Evolutionary conservation across 495 filamentous ascomycete genomes (phyloP).

Genomic region (Trichoderma erinaceum): DNA sequence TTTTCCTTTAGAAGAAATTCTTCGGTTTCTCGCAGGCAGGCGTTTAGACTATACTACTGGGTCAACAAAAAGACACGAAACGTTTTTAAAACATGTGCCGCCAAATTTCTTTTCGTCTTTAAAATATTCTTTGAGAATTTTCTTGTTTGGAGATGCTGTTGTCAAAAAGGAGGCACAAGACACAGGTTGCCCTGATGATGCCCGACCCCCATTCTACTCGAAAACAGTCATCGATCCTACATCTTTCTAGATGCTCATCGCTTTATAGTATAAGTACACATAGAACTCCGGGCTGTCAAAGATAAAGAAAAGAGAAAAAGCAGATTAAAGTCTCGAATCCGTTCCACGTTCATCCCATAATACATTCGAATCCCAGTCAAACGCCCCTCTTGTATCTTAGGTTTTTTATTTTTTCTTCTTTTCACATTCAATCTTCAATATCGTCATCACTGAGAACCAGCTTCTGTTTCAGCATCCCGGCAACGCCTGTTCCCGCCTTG

Average conservation of each 20-base stretch:
- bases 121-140: not conserved
- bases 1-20: too few relatives aligned
- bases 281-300: not conserved
- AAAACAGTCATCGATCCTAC: not conserved
- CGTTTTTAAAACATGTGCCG: not conserved
- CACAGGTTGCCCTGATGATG: not conserved
- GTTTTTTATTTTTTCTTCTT: not conserved
- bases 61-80: not conserved
- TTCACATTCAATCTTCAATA: conserved; percentile 67
- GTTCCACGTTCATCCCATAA: not conserved
- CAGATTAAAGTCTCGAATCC: not conserved
- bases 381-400: not conserved
- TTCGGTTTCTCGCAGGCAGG: not conserved
- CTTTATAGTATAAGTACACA: not conserved
- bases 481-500: conserved; percentile 23
- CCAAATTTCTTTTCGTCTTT: not conserved
- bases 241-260: not conserved
- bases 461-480: conserved; percentile 49
- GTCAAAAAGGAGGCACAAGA: not conserved
- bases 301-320: not conserved
- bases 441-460: conserved; percentile 89
- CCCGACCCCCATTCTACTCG: not conserved
- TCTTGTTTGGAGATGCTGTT: not conserved
- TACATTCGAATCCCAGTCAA: not conserved
- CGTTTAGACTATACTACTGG: not conserved